Evolutionary conservation across 1,139 yeast species (phyloP), one percentile per base, ranked within the genome.

Genomic region (Scheffersomyces titani): DNA sequence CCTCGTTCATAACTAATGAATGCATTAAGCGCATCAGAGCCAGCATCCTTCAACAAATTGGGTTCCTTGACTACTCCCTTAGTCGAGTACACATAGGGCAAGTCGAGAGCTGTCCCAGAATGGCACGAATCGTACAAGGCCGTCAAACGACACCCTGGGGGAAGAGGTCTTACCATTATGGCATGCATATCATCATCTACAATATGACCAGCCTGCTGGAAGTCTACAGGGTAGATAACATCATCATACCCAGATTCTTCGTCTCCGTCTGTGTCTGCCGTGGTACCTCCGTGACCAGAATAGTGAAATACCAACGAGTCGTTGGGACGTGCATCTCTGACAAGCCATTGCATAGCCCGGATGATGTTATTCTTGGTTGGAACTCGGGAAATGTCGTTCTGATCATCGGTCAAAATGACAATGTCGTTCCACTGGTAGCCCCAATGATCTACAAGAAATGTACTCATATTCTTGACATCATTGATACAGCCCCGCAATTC

Each of bases 241-340:
- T 92, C 97, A 71, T 93, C 98, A 65, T 73, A 83, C 0, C 98
- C 98, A 68, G 88, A 92, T 24, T 87, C 96, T 71, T 93, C 98
- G 69, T 93, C 98, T 21, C 97, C 97, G 67, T 90, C 90, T 54
- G 77, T 70, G 71, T 93, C 98, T 57, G 80, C 76, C 9, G 90
- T 86, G 65, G 87, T 88, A 7, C 98, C 97, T 44, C 98, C 98
- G 70, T 93, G 98, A 7, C 98, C 97, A 0, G 97, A 90, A 71
- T 89, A 92, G 71, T 92, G 97, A 81, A 92, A 87, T 63, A 92
- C 88, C 59, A 88, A 74, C 24, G 91, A 85, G 76, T 94, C 96
- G 66, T 92, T 91, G n/a, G 97, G 92, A 60, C 80, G 78, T 0
- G 97, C 98, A 61, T 83, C 93, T 50, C 78, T 78, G 22, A 90